phyloP scores from a whole-genome alignment of 2,329 filamentous ascomycete species.

The Bipolaris zeicola region DNA sequence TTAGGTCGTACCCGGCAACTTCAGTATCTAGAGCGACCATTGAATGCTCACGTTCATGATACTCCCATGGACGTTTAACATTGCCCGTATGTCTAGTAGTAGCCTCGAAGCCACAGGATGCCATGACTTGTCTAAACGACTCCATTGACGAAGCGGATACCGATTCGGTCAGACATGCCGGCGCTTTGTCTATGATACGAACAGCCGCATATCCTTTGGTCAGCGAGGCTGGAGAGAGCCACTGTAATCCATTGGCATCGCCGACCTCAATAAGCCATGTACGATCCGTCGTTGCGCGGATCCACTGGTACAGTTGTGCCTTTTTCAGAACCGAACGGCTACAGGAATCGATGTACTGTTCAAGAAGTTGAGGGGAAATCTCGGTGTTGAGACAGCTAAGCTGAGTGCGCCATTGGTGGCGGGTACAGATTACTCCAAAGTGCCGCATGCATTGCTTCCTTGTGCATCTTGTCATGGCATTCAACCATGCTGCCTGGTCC shows the following conservation, averaged over 20 bases:
- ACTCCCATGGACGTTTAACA: slow-evolving; percentile 44
- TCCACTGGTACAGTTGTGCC: slow-evolving; percentile 42
- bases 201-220: slow-evolving; percentile 31
- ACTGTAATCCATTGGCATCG: slow-evolving; percentile 35
- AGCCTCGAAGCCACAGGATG: slow-evolving; percentile 39
- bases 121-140: slow-evolving; percentile 35
- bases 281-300: slow-evolving; percentile 32
- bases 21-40: slow-evolving; percentile 41
- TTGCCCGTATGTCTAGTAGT: slow-evolving; percentile 39
- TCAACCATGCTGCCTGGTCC: slow-evolving; percentile 38
- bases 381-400: slow-evolving; percentile 40
- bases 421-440: slow-evolving; percentile 42
- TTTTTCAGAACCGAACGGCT: slow-evolving; percentile 42
- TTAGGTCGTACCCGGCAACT: slow-evolving; percentile 43
- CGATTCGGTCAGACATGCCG: slow-evolving; percentile 35
- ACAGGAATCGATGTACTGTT: slow-evolving; percentile 35
- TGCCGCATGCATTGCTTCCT: slow-evolving; percentile 36
- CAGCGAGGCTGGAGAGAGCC: slow-evolving; percentile 35
- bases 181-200: slow-evolving; percentile 32
- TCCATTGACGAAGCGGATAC: slow-evolving; percentile 27
- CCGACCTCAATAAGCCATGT: slow-evolving; percentile 44
- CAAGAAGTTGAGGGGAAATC: slow-evolving; percentile 36
- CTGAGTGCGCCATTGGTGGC: slow-evolving; percentile 42
- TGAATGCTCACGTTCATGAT: slow-evolving; percentile 28
- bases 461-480: slow-evolving; percentile 41